These are phyloP conservation scores for Glycyrrhiza uralensis DNA, from an alignment of 306 rosid genomes.

Conservation along the genomic window DNA sequence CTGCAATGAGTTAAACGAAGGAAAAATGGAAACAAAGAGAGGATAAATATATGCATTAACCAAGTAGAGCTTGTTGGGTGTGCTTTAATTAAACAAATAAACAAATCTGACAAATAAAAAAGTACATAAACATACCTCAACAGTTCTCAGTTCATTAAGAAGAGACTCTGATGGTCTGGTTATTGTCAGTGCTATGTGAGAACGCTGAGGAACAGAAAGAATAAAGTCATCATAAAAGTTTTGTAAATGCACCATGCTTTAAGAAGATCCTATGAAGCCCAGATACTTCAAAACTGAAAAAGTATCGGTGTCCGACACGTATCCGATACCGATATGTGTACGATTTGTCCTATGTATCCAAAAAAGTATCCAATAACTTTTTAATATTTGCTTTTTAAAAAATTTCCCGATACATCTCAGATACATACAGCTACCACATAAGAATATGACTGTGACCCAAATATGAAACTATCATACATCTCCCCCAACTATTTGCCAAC, in stretches of 20 bases:
- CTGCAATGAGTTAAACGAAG: neutral
- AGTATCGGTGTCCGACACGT: too few relatives aligned
- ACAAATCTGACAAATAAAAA: neutral
- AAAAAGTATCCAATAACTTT: too few relatives aligned
- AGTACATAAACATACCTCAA: constrained; percentile 62
- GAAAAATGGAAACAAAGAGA: neutral
- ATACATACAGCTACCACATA: too few relatives aligned
- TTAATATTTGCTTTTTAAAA: too few relatives aligned
- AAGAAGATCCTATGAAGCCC: too few relatives aligned
- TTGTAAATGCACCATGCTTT: constrained; percentile 1
- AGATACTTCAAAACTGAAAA: too few relatives aligned
- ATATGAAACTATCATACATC: too few relatives aligned
- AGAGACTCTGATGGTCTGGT: constrained; percentile 90
- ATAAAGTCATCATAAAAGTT: constrained; percentile 28
- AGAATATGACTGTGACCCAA: too few relatives aligned
- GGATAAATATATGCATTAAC: neutral
- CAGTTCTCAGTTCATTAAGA: constrained; percentile 83
- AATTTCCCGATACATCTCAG: too few relatives aligned
- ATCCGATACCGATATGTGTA: too few relatives aligned
- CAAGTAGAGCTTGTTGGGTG: neutral
- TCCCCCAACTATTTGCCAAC: too few relatives aligned
- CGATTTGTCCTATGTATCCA: too few relatives aligned
- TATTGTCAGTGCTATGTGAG: constrained; percentile 66
- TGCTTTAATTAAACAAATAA: neutral
- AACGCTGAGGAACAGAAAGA: constrained; percentile 57